Conservation (phyloP, 306 rosid species). For the Prosopis cineraria region DNA sequence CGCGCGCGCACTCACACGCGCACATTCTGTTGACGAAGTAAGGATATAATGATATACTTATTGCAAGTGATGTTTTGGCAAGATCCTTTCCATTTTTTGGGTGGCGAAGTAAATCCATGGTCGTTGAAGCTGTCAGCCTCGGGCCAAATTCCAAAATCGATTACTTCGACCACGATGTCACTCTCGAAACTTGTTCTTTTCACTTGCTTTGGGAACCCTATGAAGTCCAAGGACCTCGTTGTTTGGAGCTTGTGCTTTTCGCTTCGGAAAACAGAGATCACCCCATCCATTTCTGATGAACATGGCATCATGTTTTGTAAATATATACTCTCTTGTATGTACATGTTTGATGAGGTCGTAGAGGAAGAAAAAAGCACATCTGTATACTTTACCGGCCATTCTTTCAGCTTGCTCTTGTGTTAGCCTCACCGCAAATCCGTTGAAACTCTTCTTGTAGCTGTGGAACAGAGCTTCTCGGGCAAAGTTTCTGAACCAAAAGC, state of each 20-base stretch:
- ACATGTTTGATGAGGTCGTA: neutral
- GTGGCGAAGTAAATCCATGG: constrained; percentile 39
- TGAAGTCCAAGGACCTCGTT: constrained; percentile 41
- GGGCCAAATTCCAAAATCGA: constrained; percentile 40
- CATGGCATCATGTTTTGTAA: neutral
- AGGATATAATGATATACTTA: too few species aligned
- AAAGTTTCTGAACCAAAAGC: neutral
- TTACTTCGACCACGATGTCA: constrained; percentile 22
- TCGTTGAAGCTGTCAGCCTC: constrained; percentile 36
- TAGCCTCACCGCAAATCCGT: constrained; percentile 37
- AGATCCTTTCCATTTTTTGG: constrained; percentile 34
- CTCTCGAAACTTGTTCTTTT: neutral
- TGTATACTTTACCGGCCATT: neutral
- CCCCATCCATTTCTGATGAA: constrained; percentile 33
- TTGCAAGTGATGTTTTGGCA: constrained; percentile 41
- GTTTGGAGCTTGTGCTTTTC: constrained; percentile 7
- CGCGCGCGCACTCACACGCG: too few species aligned
- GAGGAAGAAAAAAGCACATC: neutral
- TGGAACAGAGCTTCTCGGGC: constrained; percentile 13
- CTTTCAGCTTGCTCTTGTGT: constrained; percentile 24
- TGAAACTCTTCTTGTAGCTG: constrained; percentile 32
- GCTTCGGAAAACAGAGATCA: constrained; percentile 33
- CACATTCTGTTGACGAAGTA: too few species aligned
- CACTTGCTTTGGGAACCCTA: constrained; percentile 20
- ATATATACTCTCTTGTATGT: neutral